A percentile compares a stretch with the other conserved stretches of the same genome.
Evolutionary conservation across 176 grass and related monocot species (phyloP).

Genomic region (Eremochloa ophiuroides): DNA sequence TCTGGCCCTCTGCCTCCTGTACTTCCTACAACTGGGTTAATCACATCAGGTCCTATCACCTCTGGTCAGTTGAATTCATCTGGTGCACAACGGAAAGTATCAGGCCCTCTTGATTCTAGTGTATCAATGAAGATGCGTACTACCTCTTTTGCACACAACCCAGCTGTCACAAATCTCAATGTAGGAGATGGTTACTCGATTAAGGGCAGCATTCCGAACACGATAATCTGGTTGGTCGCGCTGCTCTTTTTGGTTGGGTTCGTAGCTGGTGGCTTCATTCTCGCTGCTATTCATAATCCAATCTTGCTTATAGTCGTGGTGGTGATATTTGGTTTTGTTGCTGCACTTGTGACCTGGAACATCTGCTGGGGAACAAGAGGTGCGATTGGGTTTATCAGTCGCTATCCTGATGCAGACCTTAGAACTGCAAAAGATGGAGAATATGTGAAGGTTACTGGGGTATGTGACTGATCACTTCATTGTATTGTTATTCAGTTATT

Average conservation of each 20-base stretch:
- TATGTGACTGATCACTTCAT: conserved; percentile 37
- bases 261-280: conserved; percentile 57
- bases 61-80: conserved; percentile 65
- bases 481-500: conserved; percentile 2
- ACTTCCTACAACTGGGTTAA: conserved; percentile 76
- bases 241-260: conserved; percentile 72
- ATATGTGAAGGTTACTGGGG: conserved; percentile 90
- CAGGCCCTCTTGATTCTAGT: conserved; percentile 48
- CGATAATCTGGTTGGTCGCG: conserved; percentile 47
- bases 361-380: conserved; percentile 56
- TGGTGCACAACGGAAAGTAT: conserved; percentile 56
- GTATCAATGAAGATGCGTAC: conserved; percentile 56
- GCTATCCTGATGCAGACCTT: conserved; percentile 80
- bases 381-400: conserved; percentile 49
- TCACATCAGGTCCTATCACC: conserved; percentile 81
- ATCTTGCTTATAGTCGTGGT: conserved; percentile 53
- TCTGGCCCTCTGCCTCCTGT: conserved; percentile 64
- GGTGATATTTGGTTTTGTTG: conserved; percentile 48
- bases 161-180: conserved; percentile 65
- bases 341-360: conserved; percentile 63
- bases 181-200: conserved; percentile 53
- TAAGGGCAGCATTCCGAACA: conserved; percentile 49
- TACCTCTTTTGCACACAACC: conserved; percentile 61
- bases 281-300: conserved; percentile 55
- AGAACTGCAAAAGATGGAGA: conserved; percentile 76